Evolutionary conservation across 495 filamentous ascomycete genomes (phyloP), one percentile per base, ranked within the genome.

Genomic region (Penicillium malachiteum): DNA sequence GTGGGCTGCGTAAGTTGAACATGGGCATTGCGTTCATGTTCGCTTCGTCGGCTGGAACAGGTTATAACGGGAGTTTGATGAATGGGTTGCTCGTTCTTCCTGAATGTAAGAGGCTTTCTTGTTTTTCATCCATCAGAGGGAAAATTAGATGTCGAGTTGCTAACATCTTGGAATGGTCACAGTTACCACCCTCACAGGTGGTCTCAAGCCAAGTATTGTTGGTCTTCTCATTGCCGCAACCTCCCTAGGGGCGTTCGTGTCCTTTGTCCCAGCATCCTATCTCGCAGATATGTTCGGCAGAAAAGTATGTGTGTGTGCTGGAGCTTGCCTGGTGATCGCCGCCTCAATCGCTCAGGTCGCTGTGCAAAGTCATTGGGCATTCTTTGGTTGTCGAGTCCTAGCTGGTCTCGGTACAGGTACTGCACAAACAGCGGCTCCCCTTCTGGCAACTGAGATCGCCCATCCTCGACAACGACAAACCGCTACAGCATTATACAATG

Each of bases 151-250:
- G 4, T 26, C 2, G 21, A 26, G 21, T 26, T 26, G 21, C 21
- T 26, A 17, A 46, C 7, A 30, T 18, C 8, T 32, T 32, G 5
- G 18, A 48, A 33, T 3, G 2, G 45, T 43, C 38, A 50, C 8
- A 67, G 64, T 67, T 50, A 16, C 11, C 7, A 52, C 37, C 16
- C 53, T 67, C 5, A 58, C 60, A 12, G 54, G 54, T 7, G 65
- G 65, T 11, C 52, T 67, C 13, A 13, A 58, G 3, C 54, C 62
- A 6, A 65, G 37, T 42, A 63, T 67, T 30, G 21, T 65, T 37
- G 65, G 65, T 4, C 46, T 67, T 12, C 54, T 67, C n/a, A 67
- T 67, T 42, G 65, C 59, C 13, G 64, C 61, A 7, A 64, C 57
- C 16, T 67, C 64, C 0, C 26, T 67, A 1, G 64, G 64, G 1